Percentiles rank a stretch among this genome's conserved stretches.
Evolutionary conservation across 208 protist species (phyloP).

Genomic region (Strigomonas culicis): DNA sequence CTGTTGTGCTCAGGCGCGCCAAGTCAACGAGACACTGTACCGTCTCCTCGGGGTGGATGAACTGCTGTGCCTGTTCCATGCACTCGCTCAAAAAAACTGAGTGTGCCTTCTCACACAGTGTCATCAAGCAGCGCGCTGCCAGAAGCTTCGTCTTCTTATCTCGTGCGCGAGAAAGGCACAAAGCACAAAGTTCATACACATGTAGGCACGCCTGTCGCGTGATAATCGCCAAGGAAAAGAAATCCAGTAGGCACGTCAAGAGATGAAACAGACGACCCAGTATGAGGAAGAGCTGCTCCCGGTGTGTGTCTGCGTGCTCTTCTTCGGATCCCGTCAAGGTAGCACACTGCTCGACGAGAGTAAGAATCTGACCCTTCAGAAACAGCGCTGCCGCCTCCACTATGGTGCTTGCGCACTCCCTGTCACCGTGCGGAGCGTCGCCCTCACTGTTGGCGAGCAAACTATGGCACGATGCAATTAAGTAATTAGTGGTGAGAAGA

Average conservation of each 20-base stretch:
- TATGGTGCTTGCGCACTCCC: slow-evolving; percentile 12
- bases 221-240: slow-evolving; percentile 71
- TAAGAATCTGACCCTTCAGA: slow-evolving; percentile 36
- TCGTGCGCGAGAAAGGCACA: slow-evolving; percentile 45
- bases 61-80: neutral
- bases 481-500: slow-evolving; percentile 67
- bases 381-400: slow-evolving; percentile 68
- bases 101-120: slow-evolving; percentile 49
- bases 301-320: neutral
- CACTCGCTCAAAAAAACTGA: slow-evolving; percentile 44
- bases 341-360: slow-evolving; percentile 32
- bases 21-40: slow-evolving; percentile 34
- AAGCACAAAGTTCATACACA: slow-evolving; percentile 71
- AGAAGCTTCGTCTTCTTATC: slow-evolving; percentile 66
- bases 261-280: slow-evolving; percentile 67
- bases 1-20: slow-evolving; percentile 12
- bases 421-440: slow-evolving; percentile 16
- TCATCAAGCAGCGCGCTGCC: slow-evolving; percentile 56
- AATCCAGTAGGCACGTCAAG: slow-evolving; percentile 66
- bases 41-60: slow-evolving; percentile 19
- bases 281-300: neutral
- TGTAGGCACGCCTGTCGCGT: slow-evolving; percentile 53
- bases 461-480: slow-evolving; percentile 59
- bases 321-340: neutral
- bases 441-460: slow-evolving; percentile 23